phyloP scores from a whole-genome alignment of 768 basidiomycete genomes.

The Tremella mesenterica region DNA sequence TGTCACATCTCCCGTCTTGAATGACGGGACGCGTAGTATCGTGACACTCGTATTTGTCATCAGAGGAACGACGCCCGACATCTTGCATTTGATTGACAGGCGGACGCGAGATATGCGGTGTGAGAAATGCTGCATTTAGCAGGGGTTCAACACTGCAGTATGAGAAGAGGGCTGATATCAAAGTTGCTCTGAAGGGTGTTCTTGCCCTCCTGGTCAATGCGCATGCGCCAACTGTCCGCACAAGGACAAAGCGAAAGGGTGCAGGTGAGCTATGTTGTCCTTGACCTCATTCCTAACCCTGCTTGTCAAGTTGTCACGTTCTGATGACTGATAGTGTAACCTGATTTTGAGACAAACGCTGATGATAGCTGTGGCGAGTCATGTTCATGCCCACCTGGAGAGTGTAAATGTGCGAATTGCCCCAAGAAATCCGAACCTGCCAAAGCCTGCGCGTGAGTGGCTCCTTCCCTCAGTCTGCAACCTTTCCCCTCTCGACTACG shows the following conservation, averaged over 20 bases:
- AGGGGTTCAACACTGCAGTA: too few relatives aligned
- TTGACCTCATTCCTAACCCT: background rate
- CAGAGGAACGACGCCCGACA: background rate
- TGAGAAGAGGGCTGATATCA: background rate
- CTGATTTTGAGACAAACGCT: too few relatives aligned
- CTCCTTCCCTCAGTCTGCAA: too few relatives aligned
- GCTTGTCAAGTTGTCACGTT: background rate
- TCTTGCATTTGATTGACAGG: background rate
- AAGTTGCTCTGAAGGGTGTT: conserved; percentile 12
- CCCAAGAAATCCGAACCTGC: conserved; percentile 15
- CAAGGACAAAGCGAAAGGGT: conserved; percentile 8
- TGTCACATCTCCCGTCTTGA: background rate
- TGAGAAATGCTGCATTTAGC: background rate
- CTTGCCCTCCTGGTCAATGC: conserved; percentile 17
- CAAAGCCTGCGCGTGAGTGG: background rate
- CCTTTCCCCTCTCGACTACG: background rate
- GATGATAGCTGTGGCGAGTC: conserved; percentile 7
- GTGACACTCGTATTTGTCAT: background rate
- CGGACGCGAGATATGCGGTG: background rate
- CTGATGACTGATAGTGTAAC: too few relatives aligned
- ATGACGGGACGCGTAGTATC: background rate
- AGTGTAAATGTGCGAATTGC: conserved; percentile 16
- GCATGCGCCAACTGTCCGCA: conserved; percentile 18
- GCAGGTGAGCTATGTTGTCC: too few relatives aligned
- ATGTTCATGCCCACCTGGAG: conserved; percentile 17